Evolutionary conservation across 2,329 filamentous ascomycete species (phyloP).

Genomic region (Penicillium nordicum): DNA sequence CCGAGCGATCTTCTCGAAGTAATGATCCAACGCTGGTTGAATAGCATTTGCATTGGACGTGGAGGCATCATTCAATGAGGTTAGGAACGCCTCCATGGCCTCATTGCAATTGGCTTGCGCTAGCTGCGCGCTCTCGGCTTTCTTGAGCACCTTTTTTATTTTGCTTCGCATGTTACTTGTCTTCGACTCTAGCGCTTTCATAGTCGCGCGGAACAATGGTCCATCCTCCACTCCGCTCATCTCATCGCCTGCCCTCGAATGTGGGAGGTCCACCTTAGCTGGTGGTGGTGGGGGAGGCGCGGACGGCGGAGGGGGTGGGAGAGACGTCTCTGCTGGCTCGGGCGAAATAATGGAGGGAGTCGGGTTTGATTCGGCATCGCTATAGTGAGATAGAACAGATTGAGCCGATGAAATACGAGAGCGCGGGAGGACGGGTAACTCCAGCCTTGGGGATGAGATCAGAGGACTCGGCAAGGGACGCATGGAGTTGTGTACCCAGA

Average conservation of each 20-base stretch:
- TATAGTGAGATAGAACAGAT: constrained; percentile 78
- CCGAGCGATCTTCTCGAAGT: constrained; percentile 93
- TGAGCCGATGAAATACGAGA: constrained; percentile 82
- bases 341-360: constrained; percentile 29
- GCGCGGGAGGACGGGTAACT: constrained; percentile 69
- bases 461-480: constrained; percentile 49
- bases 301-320: constrained; percentile 20
- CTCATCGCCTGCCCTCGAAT: constrained; percentile 80
- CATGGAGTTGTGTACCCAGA: constrained; percentile 77
- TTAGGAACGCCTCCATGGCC: constrained; percentile 75
- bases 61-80: constrained; percentile 80
- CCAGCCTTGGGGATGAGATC: constrained; percentile 68
- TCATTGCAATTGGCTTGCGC: constrained; percentile 84
- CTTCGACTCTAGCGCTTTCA: constrained; percentile 94
- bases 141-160: constrained; percentile 95
- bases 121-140: constrained; percentile 80
- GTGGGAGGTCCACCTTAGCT: constrained; percentile 83
- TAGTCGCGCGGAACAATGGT: constrained; percentile 90
- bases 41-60: constrained; percentile 92
- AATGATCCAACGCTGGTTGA: constrained; percentile 94
- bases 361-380: constrained; percentile 59
- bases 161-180: constrained; percentile 88
- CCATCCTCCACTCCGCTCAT: constrained; percentile 84
- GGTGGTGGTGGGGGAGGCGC: constrained; percentile 32
- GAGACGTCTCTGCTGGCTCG: constrained; percentile 26